Conservation (phyloP, 139 green algal genomes). For the Micractinium conductrix region DNA sequence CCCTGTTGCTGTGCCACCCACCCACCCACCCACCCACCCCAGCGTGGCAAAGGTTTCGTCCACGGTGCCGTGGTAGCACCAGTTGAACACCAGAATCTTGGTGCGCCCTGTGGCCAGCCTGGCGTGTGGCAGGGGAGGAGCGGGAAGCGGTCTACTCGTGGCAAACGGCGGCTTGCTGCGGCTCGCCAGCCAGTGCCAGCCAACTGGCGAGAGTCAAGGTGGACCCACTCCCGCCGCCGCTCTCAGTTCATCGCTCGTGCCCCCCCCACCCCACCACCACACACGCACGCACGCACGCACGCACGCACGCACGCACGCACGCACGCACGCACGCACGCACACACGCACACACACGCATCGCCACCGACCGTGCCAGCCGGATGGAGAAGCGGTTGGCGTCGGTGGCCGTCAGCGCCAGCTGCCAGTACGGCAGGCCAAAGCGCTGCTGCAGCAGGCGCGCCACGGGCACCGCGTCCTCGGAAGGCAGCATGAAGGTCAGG, state of each 20-base stretch:
- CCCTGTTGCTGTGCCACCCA: no score
- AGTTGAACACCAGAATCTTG: conserved; percentile 22
- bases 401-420: not conserved
- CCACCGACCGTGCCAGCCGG: not conserved
- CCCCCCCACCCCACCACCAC: no score
- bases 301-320: no score
- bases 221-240: no score
- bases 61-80: conserved; percentile 2
- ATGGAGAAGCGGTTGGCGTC: conserved; percentile 16
- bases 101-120: not conserved
- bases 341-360: no score
- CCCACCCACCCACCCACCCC: not conserved
- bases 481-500: conserved; percentile 2
- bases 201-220: no score
- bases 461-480: not conserved
- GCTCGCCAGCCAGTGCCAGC: conserved; percentile 81
- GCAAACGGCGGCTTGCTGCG: conserved; percentile 59
- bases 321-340: no score
- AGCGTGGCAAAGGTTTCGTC: conserved; percentile 1
- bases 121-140: not conserved
- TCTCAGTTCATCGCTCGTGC: no score
- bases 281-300: no score
- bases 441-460: not conserved
- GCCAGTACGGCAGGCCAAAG: conserved; percentile 9
- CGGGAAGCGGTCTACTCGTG: no score